Percentiles rank a stretch among this genome's conserved stretches.
Conservation (phyloP, 2,329 filamentous ascomycete genomes). For the Xylaria sp. region DNA sequence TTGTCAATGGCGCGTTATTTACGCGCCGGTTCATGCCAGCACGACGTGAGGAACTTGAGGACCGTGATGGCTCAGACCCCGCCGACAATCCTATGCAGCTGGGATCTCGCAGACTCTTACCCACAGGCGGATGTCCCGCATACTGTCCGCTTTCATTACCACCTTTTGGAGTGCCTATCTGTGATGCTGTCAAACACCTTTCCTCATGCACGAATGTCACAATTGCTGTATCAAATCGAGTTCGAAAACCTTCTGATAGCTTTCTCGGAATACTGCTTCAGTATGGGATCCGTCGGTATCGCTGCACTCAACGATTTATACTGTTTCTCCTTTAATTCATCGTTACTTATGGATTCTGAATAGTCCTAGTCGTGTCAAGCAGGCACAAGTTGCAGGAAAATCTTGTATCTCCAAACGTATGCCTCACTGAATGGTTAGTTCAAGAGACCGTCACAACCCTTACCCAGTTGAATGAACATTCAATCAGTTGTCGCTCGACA, state of each 20-base stretch:
- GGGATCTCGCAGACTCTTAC: slow-evolving; percentile 24
- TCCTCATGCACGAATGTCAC: not conserved
- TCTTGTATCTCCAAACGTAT: not conserved
- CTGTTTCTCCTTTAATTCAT: too few species aligned
- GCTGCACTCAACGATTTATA: too few species aligned
- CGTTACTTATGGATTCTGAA: too few species aligned
- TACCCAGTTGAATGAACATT: too few species aligned
- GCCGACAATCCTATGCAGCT: not conserved
- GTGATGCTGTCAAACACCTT: not conserved
- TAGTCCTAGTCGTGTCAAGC: too few species aligned
- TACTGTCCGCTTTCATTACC: not conserved
- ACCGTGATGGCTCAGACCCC: not conserved
- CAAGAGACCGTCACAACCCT: too few species aligned
- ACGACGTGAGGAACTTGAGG: not conserved
- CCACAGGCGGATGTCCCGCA: slow-evolving; percentile 24
- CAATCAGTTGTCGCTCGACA: too few species aligned
- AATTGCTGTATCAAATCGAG: too few species aligned
- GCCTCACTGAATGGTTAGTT: too few species aligned
- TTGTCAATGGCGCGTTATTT: not conserved
- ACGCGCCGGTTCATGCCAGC: not conserved
- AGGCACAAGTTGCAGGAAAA: not conserved
- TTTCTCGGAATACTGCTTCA: too few species aligned
- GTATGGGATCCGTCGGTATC: too few species aligned
- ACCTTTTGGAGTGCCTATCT: not conserved
- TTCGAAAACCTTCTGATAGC: too few species aligned